A percentile compares a stretch with the other conserved stretches of the same genome.
phyloP scores from a whole-genome alignment of 176 grass and related monocot species.

The Rhynchospora breviuscula region DNA sequence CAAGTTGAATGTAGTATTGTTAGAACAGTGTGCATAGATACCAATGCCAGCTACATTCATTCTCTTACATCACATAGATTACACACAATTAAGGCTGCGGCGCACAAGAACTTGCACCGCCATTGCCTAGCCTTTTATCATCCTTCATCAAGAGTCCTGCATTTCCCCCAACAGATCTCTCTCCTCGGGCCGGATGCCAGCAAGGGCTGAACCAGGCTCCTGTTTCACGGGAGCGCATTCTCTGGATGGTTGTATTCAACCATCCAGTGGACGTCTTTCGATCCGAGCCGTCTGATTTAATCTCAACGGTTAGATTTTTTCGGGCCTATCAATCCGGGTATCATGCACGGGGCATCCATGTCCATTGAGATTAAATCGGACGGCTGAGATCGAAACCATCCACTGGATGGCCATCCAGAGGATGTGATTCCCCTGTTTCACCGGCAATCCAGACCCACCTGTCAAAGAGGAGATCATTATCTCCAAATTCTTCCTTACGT shows the following conservation, averaged over 20 bases:
- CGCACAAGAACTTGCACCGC: not conserved
- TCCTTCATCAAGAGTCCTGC: slow-evolving; percentile 70
- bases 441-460: not conserved
- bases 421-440: too few species aligned
- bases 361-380: too few species aligned
- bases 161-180: slow-evolving; percentile 57
- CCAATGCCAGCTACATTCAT: not conserved
- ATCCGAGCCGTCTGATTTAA: too few species aligned
- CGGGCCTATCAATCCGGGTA: too few species aligned
- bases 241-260: too few species aligned
- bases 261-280: too few species aligned
- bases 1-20: not conserved
- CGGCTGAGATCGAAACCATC: too few species aligned
- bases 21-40: not conserved
- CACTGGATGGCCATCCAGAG: too few species aligned
- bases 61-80: not conserved
- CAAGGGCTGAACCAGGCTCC: slow-evolving; percentile 16
- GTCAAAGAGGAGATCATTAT: slow-evolving; percentile 68
- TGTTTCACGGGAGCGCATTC: too few species aligned
- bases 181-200: slow-evolving; percentile 15
- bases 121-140: slow-evolving; percentile 32
- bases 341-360: too few species aligned
- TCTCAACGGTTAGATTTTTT: too few species aligned
- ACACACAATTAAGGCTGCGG: slow-evolving; percentile 1
- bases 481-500: slow-evolving; percentile 77